Percentiles rank a stretch among this genome's conserved stretches.
Conservation (phyloP, 2,329 filamentous ascomycete species). For the Teratosphaeriaceae sp. region DNA sequence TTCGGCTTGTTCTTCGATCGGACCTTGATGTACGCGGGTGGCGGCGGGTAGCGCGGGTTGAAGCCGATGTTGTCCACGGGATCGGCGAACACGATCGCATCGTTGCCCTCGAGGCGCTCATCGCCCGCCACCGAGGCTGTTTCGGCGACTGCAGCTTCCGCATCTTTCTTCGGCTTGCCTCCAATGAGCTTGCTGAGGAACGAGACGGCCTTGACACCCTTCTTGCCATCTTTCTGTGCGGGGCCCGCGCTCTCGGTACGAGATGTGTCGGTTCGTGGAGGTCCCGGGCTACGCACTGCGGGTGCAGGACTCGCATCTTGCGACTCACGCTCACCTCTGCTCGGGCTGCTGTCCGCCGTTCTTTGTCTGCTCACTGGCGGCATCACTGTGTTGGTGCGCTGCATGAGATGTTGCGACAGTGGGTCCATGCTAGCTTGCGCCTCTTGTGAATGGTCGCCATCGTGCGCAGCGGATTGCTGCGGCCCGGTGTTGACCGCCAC, state of each 20-base stretch:
- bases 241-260: slow-evolving; percentile 1
- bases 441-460: slow-evolving; percentile 20
- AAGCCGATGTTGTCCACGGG: slow-evolving; percentile 66
- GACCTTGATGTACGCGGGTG: slow-evolving; percentile 85
- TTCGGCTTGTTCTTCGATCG: slow-evolving; percentile 72
- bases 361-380: slow-evolving; percentile 46
- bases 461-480: slow-evolving; percentile 11
- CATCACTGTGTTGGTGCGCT: slow-evolving; percentile 57
- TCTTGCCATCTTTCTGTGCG: slow-evolving; percentile 52
- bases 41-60: slow-evolving; percentile 80
- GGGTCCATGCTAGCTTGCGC: slow-evolving; percentile 53
- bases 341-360: slow-evolving; percentile 12
- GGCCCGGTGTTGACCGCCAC: slow-evolving; percentile 10
- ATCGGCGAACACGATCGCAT: slow-evolving; percentile 75
- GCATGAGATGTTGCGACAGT: slow-evolving; percentile 58
- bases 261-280: not conserved
- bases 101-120: slow-evolving; percentile 69
- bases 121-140: slow-evolving; percentile 57
- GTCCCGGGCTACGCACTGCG: slow-evolving; percentile 1
- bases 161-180: slow-evolving; percentile 62
- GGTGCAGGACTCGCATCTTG: slow-evolving; percentile 8
- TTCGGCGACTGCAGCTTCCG: slow-evolving; percentile 36
- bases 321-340: not conserved
- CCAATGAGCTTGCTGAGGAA: slow-evolving; percentile 85
- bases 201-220: slow-evolving; percentile 71